phyloP scores from a whole-genome alignment of 2,329 filamentous ascomycete species.

The Blastomyces emzantsi region DNA sequence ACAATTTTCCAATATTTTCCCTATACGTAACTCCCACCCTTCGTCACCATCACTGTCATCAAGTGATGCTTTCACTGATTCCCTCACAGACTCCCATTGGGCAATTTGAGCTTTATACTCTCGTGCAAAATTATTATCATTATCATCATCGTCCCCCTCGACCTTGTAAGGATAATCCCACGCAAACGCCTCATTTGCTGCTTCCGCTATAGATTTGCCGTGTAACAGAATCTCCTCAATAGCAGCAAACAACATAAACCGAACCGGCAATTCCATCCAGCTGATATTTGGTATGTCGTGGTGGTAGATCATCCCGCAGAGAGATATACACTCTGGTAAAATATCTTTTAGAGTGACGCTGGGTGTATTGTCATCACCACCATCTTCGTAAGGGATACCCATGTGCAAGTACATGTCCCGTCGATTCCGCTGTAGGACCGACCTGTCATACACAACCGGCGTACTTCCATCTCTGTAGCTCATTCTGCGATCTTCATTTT shows the following conservation, averaged over 20 bases:
- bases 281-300: slow-evolving; percentile 23
- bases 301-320: slow-evolving; percentile 35
- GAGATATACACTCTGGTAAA: slow-evolving; percentile 41
- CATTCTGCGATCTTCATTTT: neutral
- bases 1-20: slow-evolving; percentile 21
- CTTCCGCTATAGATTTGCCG: slow-evolving; percentile 28
- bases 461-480: neutral
- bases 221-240: slow-evolving; percentile 41
- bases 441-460: neutral
- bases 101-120: neutral
- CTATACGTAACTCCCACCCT: slow-evolving; percentile 22
- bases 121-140: neutral
- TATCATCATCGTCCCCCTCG: neutral
- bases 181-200: slow-evolving; percentile 38
- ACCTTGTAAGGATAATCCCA: slow-evolving; percentile 32
- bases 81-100: slow-evolving; percentile 6
- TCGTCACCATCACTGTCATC: slow-evolving; percentile 12
- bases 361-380: slow-evolving; percentile 13
- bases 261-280: slow-evolving; percentile 40
- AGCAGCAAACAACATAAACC: slow-evolving; percentile 44
- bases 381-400: slow-evolving; percentile 22
- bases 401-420: slow-evolving; percentile 22
- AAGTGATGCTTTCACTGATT: slow-evolving; percentile 13
- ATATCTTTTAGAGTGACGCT: slow-evolving; percentile 34
- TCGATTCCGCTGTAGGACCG: slow-evolving; percentile 21